Percentiles rank a stretch among this genome's conserved stretches.
These are phyloP conservation scores for Telfairia occidentalis DNA, from an alignment of 331 rosid genomes.

Conservation along the genomic window DNA sequence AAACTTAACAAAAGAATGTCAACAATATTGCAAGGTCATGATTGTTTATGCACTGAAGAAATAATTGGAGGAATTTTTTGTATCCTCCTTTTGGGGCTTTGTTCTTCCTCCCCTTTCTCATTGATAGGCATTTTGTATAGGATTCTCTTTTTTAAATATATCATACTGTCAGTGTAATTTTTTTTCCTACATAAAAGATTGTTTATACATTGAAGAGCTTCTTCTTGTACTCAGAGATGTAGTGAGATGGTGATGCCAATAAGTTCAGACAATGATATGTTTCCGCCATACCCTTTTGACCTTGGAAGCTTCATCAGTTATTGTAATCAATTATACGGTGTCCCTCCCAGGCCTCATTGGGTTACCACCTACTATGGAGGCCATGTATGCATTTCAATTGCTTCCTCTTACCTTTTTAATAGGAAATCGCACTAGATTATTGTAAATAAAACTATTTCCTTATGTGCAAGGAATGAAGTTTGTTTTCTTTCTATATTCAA, in stretches of 20 bases:
- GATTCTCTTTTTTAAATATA: not conserved
- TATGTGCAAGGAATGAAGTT: not conserved
- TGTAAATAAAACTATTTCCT: not conserved
- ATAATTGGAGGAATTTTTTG: too few relatives aligned
- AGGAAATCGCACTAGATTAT: not conserved
- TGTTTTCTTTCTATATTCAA: not conserved
- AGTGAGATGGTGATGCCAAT: constrained; percentile 55
- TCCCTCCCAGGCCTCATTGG: constrained; percentile 65
- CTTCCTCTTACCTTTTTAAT: not conserved
- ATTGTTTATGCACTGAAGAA: not conserved
- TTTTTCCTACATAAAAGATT: not conserved
- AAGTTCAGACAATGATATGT: constrained; percentile 37
- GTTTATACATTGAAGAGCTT: not conserved
- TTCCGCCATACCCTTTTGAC: constrained; percentile 19
- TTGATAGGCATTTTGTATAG: not conserved
- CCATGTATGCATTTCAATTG: constrained; percentile 31
- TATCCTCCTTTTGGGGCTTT: too few relatives aligned
- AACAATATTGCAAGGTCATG: not conserved
- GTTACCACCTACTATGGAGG: constrained; percentile 63
- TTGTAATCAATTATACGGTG: constrained; percentile 35
- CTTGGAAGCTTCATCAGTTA: not conserved
- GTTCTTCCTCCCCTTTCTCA: not conserved
- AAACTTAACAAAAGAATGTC: not conserved
- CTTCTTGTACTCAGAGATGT: constrained; percentile 21
- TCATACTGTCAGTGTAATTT: not conserved